Base-by-base conservation (phyloP, 2,329 filamentous ascomycete genomes). In the Neobulgaria alba region DNA sequence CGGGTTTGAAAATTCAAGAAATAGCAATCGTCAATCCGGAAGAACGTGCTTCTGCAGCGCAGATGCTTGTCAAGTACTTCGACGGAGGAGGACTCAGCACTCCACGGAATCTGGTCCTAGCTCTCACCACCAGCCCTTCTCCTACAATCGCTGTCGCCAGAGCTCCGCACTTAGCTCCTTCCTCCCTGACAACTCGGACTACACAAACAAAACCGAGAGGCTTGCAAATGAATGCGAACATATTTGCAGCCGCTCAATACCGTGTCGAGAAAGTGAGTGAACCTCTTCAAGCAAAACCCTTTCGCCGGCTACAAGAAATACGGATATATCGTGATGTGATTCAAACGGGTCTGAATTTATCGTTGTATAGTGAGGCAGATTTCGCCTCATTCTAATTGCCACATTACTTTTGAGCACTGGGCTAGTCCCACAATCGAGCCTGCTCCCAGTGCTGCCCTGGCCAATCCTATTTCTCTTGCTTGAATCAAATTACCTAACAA, bases 41-140 rank as follows among this genome's bases (percentile, higher is more conserved):
- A 41, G 16, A 17, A 41, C 41, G 45, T 41, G 38, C 41, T 41
- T 47, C 41, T 30, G 41, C 36, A 17, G 41, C 45, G 36, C 39
- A 47, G 29, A 41, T 47, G 35, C 45, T 47, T 47, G 34, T 43
- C 18, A 47, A 47, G 34, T 34, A 39, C 26, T 47, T 15, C 23
- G 12, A 41, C 20, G 35, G 41, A 47, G 41, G 17, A 19, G 38
- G 45, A 33, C 41, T 47, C 19, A 48, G 39, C 41, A 44, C 38
- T 41, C 45, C 38, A 47, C 35, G 35, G 36, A 44, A 44, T 39
- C 34, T 41, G 38, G 41, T 47, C 38, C 41, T 38, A 38, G 33
- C 42, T 38, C 39, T 48, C 26, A 33, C 21, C 33, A 45, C 2
- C 38, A 39, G 38, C 34, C 38, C 38, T 42, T 29, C 35, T 5